Percentiles rank a stretch among this genome's conserved stretches.
Evolutionary conservation across 2,329 filamentous ascomycete genomes (phyloP).

Genomic region (Volutella citrinella): DNA sequence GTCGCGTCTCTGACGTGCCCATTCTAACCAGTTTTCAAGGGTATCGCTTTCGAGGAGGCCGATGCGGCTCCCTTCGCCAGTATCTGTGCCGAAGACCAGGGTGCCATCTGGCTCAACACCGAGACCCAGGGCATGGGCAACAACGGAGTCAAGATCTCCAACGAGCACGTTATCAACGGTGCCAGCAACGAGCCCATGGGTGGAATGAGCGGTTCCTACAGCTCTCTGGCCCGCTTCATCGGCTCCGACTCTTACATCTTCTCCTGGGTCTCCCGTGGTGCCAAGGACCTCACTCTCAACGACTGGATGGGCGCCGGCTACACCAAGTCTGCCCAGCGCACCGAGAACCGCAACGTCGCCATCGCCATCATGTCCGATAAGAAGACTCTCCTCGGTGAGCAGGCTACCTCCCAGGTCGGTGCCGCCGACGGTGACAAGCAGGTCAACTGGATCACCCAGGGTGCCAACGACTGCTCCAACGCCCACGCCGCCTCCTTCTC

Average conservation of each 20-base stretch:
- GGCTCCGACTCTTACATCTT: constrained; percentile 55
- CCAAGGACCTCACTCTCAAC: constrained; percentile 51
- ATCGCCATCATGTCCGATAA: constrained; percentile 57
- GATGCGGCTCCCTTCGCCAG: constrained; percentile 56
- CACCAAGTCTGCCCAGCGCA: constrained; percentile 50
- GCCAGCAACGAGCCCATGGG: constrained; percentile 57
- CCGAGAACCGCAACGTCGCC: constrained; percentile 57
- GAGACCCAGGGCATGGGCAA: constrained; percentile 52
- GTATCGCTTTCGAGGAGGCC: constrained; percentile 60
- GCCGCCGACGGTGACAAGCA: constrained; percentile 53
- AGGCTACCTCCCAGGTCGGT: constrained; percentile 54
- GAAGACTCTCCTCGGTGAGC: constrained; percentile 49
- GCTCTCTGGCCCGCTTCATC: constrained; percentile 51
- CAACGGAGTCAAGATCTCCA: constrained; percentile 56
- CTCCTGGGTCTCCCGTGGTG: constrained; percentile 60
- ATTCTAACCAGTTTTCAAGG: too few relatives aligned
- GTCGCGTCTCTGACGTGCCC: too few relatives aligned
- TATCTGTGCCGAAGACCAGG: constrained; percentile 61
- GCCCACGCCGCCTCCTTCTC: constrained; percentile 57
- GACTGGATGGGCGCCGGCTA: constrained; percentile 57
- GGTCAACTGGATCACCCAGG: constrained; percentile 56
- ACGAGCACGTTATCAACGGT: constrained; percentile 61
- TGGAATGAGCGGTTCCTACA: constrained; percentile 62
- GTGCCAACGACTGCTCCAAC: constrained; percentile 53
- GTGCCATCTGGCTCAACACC: constrained; percentile 63